A percentile compares a stretch with the other conserved stretches of the same genome.
phyloP scores from a whole-genome alignment of 2,329 filamentous ascomycete species.

The Ampelomyces quisqualis region DNA sequence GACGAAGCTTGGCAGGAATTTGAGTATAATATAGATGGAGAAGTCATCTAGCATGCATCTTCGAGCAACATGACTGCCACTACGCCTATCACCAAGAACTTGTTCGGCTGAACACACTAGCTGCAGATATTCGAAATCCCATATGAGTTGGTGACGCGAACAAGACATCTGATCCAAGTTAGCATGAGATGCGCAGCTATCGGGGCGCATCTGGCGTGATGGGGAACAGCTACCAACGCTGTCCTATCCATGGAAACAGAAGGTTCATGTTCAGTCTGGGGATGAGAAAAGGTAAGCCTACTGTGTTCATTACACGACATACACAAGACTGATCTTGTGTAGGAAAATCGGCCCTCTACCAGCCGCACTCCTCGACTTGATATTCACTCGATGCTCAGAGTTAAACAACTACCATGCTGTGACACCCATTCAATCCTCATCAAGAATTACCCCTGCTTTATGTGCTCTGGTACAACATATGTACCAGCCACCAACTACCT shows the following conservation, averaged over 20 bases:
- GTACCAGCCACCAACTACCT: neutral
- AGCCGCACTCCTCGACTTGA: neutral
- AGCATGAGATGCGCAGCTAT: neutral
- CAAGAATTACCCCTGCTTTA: neutral
- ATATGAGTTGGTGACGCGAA: neutral
- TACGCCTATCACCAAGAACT: neutral
- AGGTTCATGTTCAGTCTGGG: neutral
- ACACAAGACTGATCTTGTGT: neutral
- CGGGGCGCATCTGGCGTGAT: neutral
- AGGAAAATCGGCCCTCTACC: neutral
- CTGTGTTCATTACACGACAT: neutral
- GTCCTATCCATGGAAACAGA: neutral
- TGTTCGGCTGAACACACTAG: neutral
- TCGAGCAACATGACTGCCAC: too few relatives aligned
- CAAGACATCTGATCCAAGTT: neutral
- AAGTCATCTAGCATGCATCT: too few relatives aligned
- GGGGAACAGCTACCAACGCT: neutral
- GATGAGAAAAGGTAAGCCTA: neutral
- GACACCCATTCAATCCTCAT: neutral
- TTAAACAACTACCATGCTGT: conserved; percentile 1
- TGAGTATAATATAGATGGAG: too few relatives aligned
- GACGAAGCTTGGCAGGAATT: too few relatives aligned
- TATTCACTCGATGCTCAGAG: neutral
- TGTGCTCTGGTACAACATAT: neutral
- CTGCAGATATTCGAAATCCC: neutral